Evolutionary conservation across 257 asterid genomes (phyloP).

Genomic region (Verbena officinalis): DNA sequence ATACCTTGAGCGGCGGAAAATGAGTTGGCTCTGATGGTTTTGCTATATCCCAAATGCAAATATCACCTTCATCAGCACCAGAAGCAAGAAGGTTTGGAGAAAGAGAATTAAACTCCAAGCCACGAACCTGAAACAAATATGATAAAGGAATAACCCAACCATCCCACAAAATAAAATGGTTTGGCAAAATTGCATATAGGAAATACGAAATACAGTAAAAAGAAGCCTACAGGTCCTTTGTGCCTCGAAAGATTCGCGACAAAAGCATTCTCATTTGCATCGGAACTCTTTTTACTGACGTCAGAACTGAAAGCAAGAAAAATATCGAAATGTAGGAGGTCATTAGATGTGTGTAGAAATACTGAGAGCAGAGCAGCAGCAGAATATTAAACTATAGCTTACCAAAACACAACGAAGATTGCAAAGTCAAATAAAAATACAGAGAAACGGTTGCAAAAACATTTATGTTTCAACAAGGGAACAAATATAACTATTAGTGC

Average conservation of each 20-base stretch:
- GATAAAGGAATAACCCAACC: constrained; percentile 17
- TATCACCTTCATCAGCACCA: constrained; percentile 99
- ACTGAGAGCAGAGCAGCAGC: constrained; percentile 26
- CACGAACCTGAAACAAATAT: constrained; percentile 70
- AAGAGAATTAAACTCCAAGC: constrained; percentile 79
- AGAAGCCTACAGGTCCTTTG: constrained; percentile 83
- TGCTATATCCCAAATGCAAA: constrained; percentile 89
- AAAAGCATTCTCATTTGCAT: constrained; percentile 65
- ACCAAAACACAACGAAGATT: background rate
- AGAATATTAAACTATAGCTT: constrained; percentile 13
- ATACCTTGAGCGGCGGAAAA: constrained; percentile 90
- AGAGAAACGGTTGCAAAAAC: background rate
- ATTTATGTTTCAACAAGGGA: constrained; percentile 4
- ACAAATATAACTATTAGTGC: constrained; percentile 9
- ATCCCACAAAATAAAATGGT: constrained; percentile 18
- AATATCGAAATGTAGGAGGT: constrained; percentile 7
- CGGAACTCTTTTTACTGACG: constrained; percentile 50
- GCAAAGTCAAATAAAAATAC: constrained; percentile 17
- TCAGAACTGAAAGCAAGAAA: constrained; percentile 47
- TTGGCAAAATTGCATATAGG: constrained; percentile 17
- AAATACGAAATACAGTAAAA: constrained; percentile 24
- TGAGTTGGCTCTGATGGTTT: constrained; percentile 77
- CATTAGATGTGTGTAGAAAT: constrained; percentile 5
- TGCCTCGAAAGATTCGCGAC: constrained; percentile 73
- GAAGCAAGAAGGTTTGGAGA: constrained; percentile 88